Evolutionary conservation across 1,284 basidiomycete species (phyloP).

Genomic region (Ustilago crameri): DNA sequence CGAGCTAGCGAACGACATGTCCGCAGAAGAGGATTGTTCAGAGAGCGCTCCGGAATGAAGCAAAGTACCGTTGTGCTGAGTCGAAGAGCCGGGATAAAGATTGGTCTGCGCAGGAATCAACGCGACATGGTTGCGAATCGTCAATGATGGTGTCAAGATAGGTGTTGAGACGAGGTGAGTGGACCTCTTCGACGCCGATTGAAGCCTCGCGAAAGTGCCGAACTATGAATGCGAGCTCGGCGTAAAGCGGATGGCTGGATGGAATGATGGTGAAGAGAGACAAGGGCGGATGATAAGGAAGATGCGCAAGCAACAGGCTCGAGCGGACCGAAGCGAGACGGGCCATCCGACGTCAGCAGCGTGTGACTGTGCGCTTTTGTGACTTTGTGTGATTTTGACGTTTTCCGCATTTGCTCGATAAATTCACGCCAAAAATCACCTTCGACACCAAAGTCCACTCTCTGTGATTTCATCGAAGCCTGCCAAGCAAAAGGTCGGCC

Average conservation of each 20-base stretch:
- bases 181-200: not conserved
- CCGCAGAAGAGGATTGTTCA: not conserved
- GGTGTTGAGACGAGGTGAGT: conserved; percentile 7
- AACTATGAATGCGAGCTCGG: too few relatives aligned
- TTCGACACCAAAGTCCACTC: too few relatives aligned
- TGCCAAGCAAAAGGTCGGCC: too few relatives aligned
- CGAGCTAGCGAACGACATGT: conserved; percentile 41
- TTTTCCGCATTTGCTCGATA: conserved; percentile 11
- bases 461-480: too few relatives aligned
- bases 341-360: conserved; percentile 1
- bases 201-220: too few relatives aligned
- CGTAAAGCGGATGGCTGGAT: too few relatives aligned
- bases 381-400: conserved; percentile 4
- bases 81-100: not conserved
- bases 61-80: too few relatives aligned
- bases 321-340: too few relatives aligned
- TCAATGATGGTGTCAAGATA: not conserved
- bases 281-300: not conserved
- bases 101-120: not conserved
- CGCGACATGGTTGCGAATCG: not conserved
- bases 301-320: conserved; percentile 2
- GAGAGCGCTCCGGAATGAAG: too few relatives aligned
- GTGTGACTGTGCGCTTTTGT: too few relatives aligned
- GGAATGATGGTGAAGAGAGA: conserved; percentile 3
- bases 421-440: not conserved